Base-by-base conservation (phyloP, 352 stramenopile species). In the Poterioochromonas sp. region DNA sequence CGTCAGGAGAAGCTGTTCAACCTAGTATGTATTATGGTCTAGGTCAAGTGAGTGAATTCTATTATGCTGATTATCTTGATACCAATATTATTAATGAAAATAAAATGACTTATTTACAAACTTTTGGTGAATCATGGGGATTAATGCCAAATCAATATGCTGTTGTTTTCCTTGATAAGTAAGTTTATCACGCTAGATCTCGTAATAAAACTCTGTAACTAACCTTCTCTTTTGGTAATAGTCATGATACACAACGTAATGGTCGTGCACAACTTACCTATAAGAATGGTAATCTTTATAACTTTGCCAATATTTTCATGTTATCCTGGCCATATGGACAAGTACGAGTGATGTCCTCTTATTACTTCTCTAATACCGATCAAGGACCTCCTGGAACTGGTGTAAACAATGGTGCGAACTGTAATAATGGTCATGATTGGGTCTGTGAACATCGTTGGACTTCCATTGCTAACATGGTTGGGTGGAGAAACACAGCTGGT, bases 361-460 rank as follows among this genome's bases (percentile, higher is more conserved):
- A 81, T 70, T 78, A 81, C 51, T 81, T 81, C 70, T 53, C 78
- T 35, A 49, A 79, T 44, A 64, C 54, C 41, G 78, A 81, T 58
- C 29, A 34, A 35, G 78, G 78, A 70, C 78, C 78, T 44, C 78
- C 78, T 29, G 34, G 53, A 44, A 49, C 40, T 1, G 76, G 54
- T 47, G 70, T 70, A 43, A 34, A 74, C 22, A 41, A 35, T 22
- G 65, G 65, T 47, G 74, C 26, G 34, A 43, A 65, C 34, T 81
- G 73, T 44, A 43, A 39, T 79, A 47, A 81, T 69, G 78, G 78
- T 8, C 12, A 34, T 2, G 49, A 64, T 39, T 81, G 78, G 78
- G 69, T 79, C 26, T 81, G 78, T 53, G 69, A 81, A 70, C 78
- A 81, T 70, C 51, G 69, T 18, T 69, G 43, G 43, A 51, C 29